Percentiles rank a stretch among this genome's conserved stretches.
Evolutionary conservation across 192 early-diverging fungal genomes (phyloP).

Genomic region (Entomortierella parvispora): DNA sequence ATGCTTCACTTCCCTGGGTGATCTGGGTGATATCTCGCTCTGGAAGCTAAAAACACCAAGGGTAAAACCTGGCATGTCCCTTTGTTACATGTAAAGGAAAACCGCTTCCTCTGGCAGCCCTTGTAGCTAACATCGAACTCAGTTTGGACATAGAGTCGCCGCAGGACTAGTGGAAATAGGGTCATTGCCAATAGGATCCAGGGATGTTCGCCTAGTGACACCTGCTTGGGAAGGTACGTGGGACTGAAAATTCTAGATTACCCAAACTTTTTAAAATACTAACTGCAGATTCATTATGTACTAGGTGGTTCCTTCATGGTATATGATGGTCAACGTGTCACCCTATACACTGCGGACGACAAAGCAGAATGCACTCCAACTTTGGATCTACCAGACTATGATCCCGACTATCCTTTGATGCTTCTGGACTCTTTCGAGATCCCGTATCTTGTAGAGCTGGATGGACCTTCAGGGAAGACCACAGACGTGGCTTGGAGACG

Average conservation of each 20-base stretch:
- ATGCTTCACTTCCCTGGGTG: conserved; percentile 59
- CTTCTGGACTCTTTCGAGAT: conserved; percentile 48
- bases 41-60: conserved; percentile 62
- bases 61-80: too few species aligned
- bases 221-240: conserved; percentile 48
- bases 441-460: conserved; percentile 26
- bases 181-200: conserved; percentile 33
- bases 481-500: conserved; percentile 45
- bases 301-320: conserved; percentile 51
- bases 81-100: too few species aligned
- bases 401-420: conserved; percentile 28
- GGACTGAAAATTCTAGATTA: not conserved
- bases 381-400: conserved; percentile 43
- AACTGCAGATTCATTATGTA: too few species aligned
- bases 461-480: conserved; percentile 35
- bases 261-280: too few species aligned
- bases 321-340: conserved; percentile 35
- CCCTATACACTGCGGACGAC: conserved; percentile 27
- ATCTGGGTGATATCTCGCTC: conserved; percentile 62
- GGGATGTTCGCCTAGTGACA: conserved; percentile 37
- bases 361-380: conserved; percentile 25
- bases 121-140: too few species aligned
- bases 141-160: conserved; percentile 52
- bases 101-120: too few species aligned
- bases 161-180: conserved; percentile 47